A percentile compares a stretch with the other conserved stretches of the same genome.
Conservation (phyloP, 2,329 filamentous ascomycete species). For the Scedosporium aurantiacum region DNA sequence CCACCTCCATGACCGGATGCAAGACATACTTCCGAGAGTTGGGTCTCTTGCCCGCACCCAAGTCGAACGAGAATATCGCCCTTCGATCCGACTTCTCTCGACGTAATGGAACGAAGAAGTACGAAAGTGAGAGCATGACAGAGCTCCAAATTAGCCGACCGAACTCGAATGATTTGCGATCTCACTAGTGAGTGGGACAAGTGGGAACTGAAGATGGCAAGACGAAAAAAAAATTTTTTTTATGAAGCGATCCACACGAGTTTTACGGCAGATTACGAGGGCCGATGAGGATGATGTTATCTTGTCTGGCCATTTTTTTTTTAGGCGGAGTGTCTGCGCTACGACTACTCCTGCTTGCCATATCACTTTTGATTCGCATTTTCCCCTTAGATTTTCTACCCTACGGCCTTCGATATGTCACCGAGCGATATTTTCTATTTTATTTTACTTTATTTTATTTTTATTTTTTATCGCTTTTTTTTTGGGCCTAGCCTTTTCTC, state of each 20-base stretch:
- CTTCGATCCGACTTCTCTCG: conserved; percentile 9
- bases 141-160: conserved; percentile 32
- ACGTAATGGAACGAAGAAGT: conserved; percentile 17
- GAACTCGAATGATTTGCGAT: conserved; percentile 21
- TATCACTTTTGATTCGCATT: neutral
- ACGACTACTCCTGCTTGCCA: neutral
- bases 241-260: neutral
- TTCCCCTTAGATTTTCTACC: neutral
- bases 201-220: conserved; percentile 2
- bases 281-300: neutral
- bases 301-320: too few species aligned
- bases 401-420: too few species aligned
- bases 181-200: neutral
- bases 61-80: conserved; percentile 7
- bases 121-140: conserved; percentile 40
- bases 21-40: conserved; percentile 17
- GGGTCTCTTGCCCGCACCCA: neutral
- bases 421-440: too few species aligned
- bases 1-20: conserved; percentile 50
- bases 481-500: too few species aligned
- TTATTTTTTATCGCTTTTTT: too few species aligned
- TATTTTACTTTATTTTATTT: too few species aligned
- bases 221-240: conserved; percentile 1
- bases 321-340: too few species aligned
- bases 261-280: neutral